These are phyloP conservation scores for Penstemon barbatus DNA, from an alignment of 257 asterid species.

Conservation along the genomic window DNA sequence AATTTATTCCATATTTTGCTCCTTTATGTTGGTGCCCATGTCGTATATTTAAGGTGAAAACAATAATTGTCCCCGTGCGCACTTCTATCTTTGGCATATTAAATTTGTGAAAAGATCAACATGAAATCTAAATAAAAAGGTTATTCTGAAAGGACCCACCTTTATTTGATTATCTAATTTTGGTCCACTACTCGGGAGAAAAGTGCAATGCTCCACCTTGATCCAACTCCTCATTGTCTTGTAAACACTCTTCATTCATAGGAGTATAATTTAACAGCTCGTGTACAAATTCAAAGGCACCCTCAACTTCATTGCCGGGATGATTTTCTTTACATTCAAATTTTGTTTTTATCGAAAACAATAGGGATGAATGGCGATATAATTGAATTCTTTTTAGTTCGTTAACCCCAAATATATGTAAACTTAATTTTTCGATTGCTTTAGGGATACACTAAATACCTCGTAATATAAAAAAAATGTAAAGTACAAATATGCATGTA, in stretches of 20 bases:
- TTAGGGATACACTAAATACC: no score
- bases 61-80: conserved; percentile 4
- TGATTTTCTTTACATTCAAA: not conserved
- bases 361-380: no score
- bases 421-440: no score
- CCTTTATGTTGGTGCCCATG: not conserved
- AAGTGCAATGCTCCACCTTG: not conserved
- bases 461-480: no score
- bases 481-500: no score
- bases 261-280: not conserved
- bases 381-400: no score
- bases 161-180: not conserved
- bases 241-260: not conserved
- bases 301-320: not conserved
- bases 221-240: not conserved
- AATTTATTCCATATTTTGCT: no score
- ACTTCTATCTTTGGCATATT: not conserved
- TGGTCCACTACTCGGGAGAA: not conserved
- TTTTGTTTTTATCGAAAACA: no score
- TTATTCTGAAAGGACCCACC: not conserved
- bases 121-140: not conserved
- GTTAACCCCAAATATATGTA: no score
- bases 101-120: not conserved
- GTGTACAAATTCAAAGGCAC: no score
- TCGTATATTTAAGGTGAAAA: not conserved